These are phyloP conservation scores for Dipteronia dyeriana DNA, from an alignment of 345 rosid genomes.

Conservation along the genomic window DNA sequence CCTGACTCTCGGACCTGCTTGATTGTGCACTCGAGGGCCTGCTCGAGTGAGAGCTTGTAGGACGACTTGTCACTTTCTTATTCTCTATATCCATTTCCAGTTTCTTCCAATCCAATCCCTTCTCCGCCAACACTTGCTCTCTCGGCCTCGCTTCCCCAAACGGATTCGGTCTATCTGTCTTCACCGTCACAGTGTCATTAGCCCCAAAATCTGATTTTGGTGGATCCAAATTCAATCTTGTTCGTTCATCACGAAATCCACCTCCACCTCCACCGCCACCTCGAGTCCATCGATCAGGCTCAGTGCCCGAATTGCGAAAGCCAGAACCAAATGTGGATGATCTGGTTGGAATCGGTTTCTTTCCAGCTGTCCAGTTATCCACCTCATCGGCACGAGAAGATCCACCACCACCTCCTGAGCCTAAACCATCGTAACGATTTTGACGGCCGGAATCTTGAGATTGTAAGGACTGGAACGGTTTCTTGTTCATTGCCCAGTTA, in stretches of 20 bases:
- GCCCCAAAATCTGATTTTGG: slow-evolving; percentile 48
- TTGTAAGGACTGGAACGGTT: slow-evolving; percentile 36
- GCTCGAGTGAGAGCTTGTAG: slow-evolving; percentile 87
- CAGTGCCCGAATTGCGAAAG: slow-evolving; percentile 55
- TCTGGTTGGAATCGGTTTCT: slow-evolving; percentile 51
- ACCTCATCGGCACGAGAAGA: slow-evolving; percentile 81
- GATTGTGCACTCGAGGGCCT: slow-evolving; percentile 95
- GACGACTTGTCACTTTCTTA: slow-evolving; percentile 74
- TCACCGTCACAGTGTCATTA: slow-evolving; percentile 43
- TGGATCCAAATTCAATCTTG: slow-evolving; percentile 66
- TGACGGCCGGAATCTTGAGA: slow-evolving; percentile 59
- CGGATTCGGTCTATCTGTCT: slow-evolving; percentile 68
- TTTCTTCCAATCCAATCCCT: slow-evolving; percentile 92
- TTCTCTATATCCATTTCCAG: slow-evolving; percentile 76
- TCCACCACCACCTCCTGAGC: slow-evolving; percentile 50
- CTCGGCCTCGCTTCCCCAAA: slow-evolving; percentile 95
- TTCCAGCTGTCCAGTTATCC: slow-evolving; percentile 75
- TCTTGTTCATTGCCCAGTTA: slow-evolving; percentile 84
- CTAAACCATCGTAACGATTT: slow-evolving; percentile 47
- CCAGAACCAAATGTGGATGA: slow-evolving; percentile 70
- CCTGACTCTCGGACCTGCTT: slow-evolving; percentile 70
- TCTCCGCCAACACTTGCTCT: slow-evolving; percentile 89
- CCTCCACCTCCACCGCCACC: slow-evolving; percentile 53
- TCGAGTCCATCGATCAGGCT: slow-evolving; percentile 70
- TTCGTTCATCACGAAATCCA: slow-evolving; percentile 61